A percentile compares a stretch with the other conserved stretches of the same genome.
Evolutionary conservation across 2,329 filamentous ascomycete genomes (phyloP).

Genomic region (Sporothrix dimorphospora): DNA sequence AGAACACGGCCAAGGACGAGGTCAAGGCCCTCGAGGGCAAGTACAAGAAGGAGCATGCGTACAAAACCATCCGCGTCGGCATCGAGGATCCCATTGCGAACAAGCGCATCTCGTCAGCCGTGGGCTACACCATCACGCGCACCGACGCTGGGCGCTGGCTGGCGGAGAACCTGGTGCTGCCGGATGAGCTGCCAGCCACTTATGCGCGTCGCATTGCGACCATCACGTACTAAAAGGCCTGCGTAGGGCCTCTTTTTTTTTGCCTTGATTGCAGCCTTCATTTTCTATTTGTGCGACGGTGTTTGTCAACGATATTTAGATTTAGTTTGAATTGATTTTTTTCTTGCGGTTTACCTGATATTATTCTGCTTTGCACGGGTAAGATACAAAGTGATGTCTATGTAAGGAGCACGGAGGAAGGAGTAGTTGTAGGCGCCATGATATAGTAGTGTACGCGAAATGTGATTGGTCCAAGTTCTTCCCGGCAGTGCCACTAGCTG

Average conservation of each 20-base stretch:
- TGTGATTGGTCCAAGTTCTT: background rate
- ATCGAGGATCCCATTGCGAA: conserved; percentile 41
- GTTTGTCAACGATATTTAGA: too few relatives aligned
- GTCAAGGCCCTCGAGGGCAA: conserved; percentile 7
- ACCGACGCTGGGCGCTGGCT: conserved; percentile 50
- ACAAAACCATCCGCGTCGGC: conserved; percentile 28
- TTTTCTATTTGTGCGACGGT: too few relatives aligned
- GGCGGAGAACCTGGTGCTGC: conserved; percentile 37
- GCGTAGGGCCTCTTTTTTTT: background rate
- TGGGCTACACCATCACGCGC: conserved; percentile 48
- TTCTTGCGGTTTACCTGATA: background rate
- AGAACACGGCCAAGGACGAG: background rate
- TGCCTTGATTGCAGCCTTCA: background rate
- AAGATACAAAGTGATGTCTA: too few relatives aligned
- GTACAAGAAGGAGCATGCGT: conserved; percentile 9
- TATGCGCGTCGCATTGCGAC: conserved; percentile 5
- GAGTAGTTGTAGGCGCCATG: too few relatives aligned
- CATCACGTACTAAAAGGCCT: background rate
- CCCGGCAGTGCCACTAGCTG: background rate
- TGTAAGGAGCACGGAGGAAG: too few relatives aligned
- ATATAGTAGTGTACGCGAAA: background rate
- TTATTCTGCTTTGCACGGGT: too few relatives aligned
- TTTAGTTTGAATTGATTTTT: background rate
- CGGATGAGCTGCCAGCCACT: background rate
- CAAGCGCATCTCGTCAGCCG: conserved; percentile 40